Base-by-base conservation (phyloP, 176 grass and related monocot genomes). In the Bothriochloa decipiens region DNA sequence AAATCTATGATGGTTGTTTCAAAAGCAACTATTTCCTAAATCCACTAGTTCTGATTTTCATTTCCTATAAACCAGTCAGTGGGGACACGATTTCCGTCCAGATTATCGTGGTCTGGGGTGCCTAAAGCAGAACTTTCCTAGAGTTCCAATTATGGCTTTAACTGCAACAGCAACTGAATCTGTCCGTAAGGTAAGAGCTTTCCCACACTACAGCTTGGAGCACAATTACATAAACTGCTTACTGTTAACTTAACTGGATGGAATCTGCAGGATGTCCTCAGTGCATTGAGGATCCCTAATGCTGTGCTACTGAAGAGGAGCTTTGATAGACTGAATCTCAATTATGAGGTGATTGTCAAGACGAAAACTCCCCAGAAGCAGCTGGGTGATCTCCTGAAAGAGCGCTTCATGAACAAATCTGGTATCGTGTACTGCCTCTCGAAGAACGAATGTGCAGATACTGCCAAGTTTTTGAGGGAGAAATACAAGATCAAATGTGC, bases 11-110 rank as follows among this genome's bases (percentile, higher is more conserved):
- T 74, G 15, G 37, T 23, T 78, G 22, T 81, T 78, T 49, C 26
- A 73, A 42, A 9, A 70, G 10, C 5, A 28, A 13, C 28, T 63
- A 76, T 57, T 71, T 63, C 33, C 23, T 75, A 7, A 74, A 43
- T 43, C 10, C 52, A 74, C 32, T 52, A 16, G 25, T 65, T 37
- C 49, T 72, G 3, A 83, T 84, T 75, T 71, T 65, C 8, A 25
- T 78, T 66, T 85, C 41, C 73, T 70, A 75, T 78, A 74, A 75
- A 81, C 32, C 64, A 98, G 96, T 82, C 91, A 98, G 83, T 95
- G 96, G 96, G 96, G 96, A 7, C 96, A 98, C 14, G 96, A 98
- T 67, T 98, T 98, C 83, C 89, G 89, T 26, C 91, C 96, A 73
- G 96, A 98, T 78, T 98, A 95, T 39, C 87, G 89, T 87, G 85